These are phyloP conservation scores for Sanchytrium tribonematis DNA, from an alignment of 371 early-diverging fungal genomes.

Conservation along the genomic window DNA sequence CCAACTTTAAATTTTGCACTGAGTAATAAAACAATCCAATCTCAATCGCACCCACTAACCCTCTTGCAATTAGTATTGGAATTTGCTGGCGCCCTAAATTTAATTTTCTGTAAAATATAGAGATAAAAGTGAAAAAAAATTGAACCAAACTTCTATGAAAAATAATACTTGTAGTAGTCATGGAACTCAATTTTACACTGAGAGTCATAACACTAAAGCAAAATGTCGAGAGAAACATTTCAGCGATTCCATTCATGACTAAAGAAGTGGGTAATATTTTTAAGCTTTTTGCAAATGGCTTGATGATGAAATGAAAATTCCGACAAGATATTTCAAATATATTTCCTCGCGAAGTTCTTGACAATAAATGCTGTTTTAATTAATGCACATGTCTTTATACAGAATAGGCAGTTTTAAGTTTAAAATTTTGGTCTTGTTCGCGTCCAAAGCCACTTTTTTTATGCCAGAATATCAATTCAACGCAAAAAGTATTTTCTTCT, in stretches of 20 bases:
- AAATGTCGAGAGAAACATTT: background rate
- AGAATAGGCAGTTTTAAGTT: too few relatives aligned
- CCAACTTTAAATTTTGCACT: background rate
- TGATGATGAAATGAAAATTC: too few relatives aligned
- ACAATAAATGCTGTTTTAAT: too few relatives aligned
- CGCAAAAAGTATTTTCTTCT: background rate
- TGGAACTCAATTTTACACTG: background rate
- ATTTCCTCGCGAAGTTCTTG: too few relatives aligned
- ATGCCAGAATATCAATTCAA: background rate
- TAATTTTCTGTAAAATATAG: background rate
- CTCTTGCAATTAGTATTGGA: background rate
- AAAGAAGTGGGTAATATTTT: too few relatives aligned
- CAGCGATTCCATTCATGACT: background rate
- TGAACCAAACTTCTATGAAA: background rate
- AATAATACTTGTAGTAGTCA: background rate
- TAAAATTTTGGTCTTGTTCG: too few relatives aligned
- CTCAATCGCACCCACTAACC: background rate
- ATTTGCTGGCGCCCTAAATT: background rate
- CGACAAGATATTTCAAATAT: too few relatives aligned
- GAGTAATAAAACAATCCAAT: background rate
- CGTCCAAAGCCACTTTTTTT: background rate
- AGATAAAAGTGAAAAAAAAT: background rate
- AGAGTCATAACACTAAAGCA: background rate
- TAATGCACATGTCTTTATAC: too few relatives aligned
- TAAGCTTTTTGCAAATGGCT: too few relatives aligned